Base-by-base conservation (phyloP, 2,329 filamentous ascomycete species). In the Pseudogymnoascus sp. region DNA sequence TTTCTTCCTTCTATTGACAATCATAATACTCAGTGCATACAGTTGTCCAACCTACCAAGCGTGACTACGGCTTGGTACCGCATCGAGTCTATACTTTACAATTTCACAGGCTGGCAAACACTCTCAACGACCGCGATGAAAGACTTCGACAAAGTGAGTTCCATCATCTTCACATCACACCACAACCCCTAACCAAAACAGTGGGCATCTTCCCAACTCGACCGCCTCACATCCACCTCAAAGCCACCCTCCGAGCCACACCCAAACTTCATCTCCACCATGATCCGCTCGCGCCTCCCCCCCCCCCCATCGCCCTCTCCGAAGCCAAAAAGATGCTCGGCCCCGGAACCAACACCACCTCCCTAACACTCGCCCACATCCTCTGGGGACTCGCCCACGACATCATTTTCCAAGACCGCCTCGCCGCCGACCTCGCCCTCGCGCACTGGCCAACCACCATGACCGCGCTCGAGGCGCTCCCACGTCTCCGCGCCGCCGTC, bases 401-500 rank as follows among this genome's bases (percentile, higher is more conserved):
- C 38, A 35, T 59, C 0, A 16, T n/a, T 0, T 73, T 66, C 8
- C 72, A 73, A 59, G 63, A 69, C 4, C 64, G 62, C 2, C 47
- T 73, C 5, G 67, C 69, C 14, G 35, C 67, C 31, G 68, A 70
- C n/a, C 62, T 73, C 21, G 61, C 59, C 1, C 18, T 11, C 3
- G 47, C 63, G 3, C 64, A 53, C 1, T 72, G 71, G 53, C 66
- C 69, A 2, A 69, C 67, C 0, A 65, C 70, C 21, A 69, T 73
- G 67, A 63, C 64, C 3, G 35, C 63, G 0, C 44, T 71, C 4
- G 72, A 73, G 25, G 23, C 23, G 5, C 23, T 66, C 2, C 60
- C 59, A 23, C 42, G 40, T 14, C 28, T 64, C 44, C 67, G 70
- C 25, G 73, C 82, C 0, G 74, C 81, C 28, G 80, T 85, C 66